These are phyloP conservation scores for Diaporthe vexans DNA, from an alignment of 2,329 filamentous ascomycete genomes.

Conservation along the genomic window DNA sequence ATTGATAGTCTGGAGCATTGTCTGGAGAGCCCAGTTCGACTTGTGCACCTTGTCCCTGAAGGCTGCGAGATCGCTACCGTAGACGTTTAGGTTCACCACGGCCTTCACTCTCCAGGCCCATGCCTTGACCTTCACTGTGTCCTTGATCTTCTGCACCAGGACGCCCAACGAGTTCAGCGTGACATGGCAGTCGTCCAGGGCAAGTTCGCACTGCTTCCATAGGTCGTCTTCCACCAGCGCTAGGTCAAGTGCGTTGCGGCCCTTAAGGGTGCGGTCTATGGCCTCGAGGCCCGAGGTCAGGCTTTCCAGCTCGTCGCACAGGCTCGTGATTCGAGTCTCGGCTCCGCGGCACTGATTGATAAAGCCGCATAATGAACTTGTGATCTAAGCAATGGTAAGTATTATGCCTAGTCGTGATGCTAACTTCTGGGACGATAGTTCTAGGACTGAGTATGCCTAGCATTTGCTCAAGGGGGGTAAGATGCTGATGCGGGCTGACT, in stretches of 20 bases:
- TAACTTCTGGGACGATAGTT: background rate
- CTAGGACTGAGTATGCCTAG: background rate
- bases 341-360: slow-evolving; percentile 42
- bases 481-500: slow-evolving; percentile 17
- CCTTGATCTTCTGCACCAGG: slow-evolving; percentile 44
- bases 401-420: background rate
- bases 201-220: slow-evolving; percentile 46
- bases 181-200: slow-evolving; percentile 44
- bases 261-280: slow-evolving; percentile 44
- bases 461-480: background rate
- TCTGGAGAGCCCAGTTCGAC: slow-evolving; percentile 48
- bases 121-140: slow-evolving; percentile 1
- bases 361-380: slow-evolving; percentile 39
- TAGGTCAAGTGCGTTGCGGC: slow-evolving; percentile 44
- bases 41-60: slow-evolving; percentile 48
- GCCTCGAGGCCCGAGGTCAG: slow-evolving; percentile 44
- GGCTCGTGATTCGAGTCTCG: slow-evolving; percentile 42
- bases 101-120: slow-evolving; percentile 39
- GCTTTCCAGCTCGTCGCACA: slow-evolving; percentile 44
- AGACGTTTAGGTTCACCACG: slow-evolving; percentile 42
- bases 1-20: slow-evolving; percentile 47
- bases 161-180: slow-evolving; percentile 43
- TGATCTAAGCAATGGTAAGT: slow-evolving; percentile 29
- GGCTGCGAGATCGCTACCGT: slow-evolving; percentile 42
- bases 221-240: slow-evolving; percentile 44